A percentile compares a stretch with the other conserved stretches of the same genome.
Conservation (phyloP, 192 early-diverging fungal genomes). For the Gaertneriomyces sp. region DNA sequence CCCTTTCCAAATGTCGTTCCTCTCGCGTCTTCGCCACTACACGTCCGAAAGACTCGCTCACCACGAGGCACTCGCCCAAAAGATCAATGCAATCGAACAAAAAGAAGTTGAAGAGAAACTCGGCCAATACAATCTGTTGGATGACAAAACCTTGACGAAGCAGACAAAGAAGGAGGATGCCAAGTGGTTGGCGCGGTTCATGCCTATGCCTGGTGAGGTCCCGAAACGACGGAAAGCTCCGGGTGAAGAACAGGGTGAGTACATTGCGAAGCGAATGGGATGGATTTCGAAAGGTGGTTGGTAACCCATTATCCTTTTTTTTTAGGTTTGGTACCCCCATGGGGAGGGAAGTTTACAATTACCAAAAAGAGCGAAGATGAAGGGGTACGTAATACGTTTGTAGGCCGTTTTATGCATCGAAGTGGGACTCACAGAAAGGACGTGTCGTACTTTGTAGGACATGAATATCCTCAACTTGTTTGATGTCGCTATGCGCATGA, state of each 20-base stretch:
- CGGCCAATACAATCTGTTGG: constrained; percentile 33
- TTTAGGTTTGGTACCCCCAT: constrained; percentile 41
- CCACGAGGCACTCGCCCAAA: constrained; percentile 28
- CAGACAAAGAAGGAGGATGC: constrained; percentile 5
- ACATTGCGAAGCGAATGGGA: background rate
- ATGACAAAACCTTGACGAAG: background rate
- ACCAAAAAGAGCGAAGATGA: constrained; percentile 4
- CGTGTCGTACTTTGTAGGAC: background rate
- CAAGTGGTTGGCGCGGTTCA: constrained; percentile 42
- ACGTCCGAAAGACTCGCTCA: constrained; percentile 42
- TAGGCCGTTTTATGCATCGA: background rate
- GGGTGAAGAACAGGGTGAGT: constrained; percentile 42
- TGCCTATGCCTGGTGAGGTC: constrained; percentile 50
- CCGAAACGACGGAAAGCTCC: constrained; percentile 29
- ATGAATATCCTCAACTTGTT: constrained; percentile 55
- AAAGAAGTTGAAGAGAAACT: constrained; percentile 47
- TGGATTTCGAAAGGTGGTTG: background rate
- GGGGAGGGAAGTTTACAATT: constrained; percentile 47
- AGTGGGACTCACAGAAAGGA: background rate
- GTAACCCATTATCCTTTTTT: background rate
- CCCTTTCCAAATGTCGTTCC: constrained; percentile 33
- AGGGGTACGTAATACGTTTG: constrained; percentile 19
- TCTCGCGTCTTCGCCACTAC: constrained; percentile 50
- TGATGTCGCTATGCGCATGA: constrained; percentile 44
- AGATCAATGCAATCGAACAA: constrained; percentile 35